phyloP scores from a whole-genome alignment of 192 early-diverging fungal genomes.

The Backusella luteola region DNA sequence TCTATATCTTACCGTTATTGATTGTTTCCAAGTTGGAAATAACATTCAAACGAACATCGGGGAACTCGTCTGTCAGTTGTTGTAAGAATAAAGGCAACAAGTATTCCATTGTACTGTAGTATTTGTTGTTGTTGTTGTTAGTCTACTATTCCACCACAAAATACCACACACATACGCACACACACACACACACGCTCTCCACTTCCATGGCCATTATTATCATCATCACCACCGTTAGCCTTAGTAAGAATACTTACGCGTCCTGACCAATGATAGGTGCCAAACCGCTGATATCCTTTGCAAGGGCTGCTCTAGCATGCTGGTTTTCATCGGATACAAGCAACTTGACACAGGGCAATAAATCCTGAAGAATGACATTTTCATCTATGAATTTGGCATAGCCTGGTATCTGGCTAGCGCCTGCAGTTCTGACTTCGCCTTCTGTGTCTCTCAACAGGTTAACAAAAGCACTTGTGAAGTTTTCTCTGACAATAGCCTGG shows the following conservation, averaged over 20 bases:
- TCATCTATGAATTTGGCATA: constrained; percentile 72
- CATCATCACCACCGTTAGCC: not conserved
- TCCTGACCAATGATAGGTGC: constrained; percentile 96
- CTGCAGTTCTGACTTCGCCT: constrained; percentile 95
- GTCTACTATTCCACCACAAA: not conserved
- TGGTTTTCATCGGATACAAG: constrained; percentile 95
- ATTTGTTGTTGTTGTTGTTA: not conserved
- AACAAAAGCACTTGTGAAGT: constrained; percentile 85
- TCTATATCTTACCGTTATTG: constrained; percentile 66
- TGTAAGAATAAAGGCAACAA: constrained; percentile 94
- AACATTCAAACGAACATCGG: constrained; percentile 97
- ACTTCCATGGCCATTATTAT: not conserved
- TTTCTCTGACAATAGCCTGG: constrained; percentile 75
- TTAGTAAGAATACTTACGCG: constrained; percentile 46
- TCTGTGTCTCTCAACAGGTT: constrained; percentile 92
- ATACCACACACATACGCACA: not conserved
- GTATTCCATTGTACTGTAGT: constrained; percentile 83
- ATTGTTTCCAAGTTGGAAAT: constrained; percentile 97
- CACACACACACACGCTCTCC: not conserved
- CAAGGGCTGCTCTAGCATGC: constrained; percentile 93
- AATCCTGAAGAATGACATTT: constrained; percentile 74
- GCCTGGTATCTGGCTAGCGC: constrained; percentile 87
- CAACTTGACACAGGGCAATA: constrained; percentile 90
- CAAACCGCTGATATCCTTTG: constrained; percentile 94
- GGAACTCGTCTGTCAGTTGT: constrained; percentile 94